A percentile compares a stretch with the other conserved stretches of the same genome.
Evolutionary conservation across 805 yeast species (phyloP).

Genomic region (Scheffersomyces coipomensis): DNA sequence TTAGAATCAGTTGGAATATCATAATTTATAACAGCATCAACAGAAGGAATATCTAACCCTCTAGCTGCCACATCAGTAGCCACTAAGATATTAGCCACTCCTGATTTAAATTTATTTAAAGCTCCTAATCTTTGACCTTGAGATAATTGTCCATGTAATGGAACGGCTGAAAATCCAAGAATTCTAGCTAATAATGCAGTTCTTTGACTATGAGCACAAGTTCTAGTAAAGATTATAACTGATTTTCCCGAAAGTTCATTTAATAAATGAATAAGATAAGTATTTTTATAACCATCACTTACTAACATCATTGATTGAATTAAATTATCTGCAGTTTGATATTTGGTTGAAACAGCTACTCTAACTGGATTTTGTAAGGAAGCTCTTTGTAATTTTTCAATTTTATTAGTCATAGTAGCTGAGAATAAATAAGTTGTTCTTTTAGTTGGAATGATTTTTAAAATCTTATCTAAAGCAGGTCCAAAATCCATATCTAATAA

Average conservation of each 20-base stretch:
- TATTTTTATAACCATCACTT: slow-evolving; percentile 90
- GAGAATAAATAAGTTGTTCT: slow-evolving; percentile 85
- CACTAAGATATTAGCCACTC: slow-evolving; percentile 64
- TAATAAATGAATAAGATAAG: slow-evolving; percentile 75
- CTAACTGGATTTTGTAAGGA: slow-evolving; percentile 85
- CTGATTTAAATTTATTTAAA: slow-evolving; percentile 73
- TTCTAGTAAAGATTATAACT: slow-evolving; percentile 85
- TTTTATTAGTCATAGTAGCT: slow-evolving; percentile 96
- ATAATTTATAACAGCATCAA: slow-evolving; percentile 72
- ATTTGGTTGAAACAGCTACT: slow-evolving; percentile 84
- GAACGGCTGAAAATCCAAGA: slow-evolving; percentile 85
- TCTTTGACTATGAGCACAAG: slow-evolving; percentile 93
- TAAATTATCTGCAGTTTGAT: slow-evolving; percentile 92
- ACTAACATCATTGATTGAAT: slow-evolving; percentile 86
- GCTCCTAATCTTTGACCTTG: slow-evolving; percentile 86
- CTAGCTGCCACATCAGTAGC: slow-evolving; percentile 91
- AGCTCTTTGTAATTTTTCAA: slow-evolving; percentile 92
- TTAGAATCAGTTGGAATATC: slow-evolving; percentile 84
- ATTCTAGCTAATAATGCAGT: slow-evolving; percentile 77
- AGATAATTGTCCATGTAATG: slow-evolving; percentile 88
- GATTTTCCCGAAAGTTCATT: slow-evolving; percentile 86
- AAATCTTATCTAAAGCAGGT: slow-evolving; percentile 84
- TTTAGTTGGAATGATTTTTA: slow-evolving; percentile 79
- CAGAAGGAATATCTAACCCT: slow-evolving; percentile 82
- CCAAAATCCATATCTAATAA: slow-evolving; percentile 95